These are phyloP conservation scores for Lactarius tabidus DNA, from an alignment of 768 basidiomycete genomes.

Conservation along the genomic window DNA sequence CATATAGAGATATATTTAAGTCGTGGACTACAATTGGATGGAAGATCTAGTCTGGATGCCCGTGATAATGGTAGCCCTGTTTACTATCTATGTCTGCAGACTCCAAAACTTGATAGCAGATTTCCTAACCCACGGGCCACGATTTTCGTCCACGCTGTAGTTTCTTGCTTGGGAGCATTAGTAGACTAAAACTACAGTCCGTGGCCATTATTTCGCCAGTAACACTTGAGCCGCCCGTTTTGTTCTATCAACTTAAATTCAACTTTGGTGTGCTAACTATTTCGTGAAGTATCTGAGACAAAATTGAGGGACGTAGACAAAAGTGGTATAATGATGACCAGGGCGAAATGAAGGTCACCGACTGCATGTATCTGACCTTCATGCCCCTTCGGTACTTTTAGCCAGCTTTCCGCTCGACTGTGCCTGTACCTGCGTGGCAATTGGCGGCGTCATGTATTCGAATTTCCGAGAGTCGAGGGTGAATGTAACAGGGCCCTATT, in stretches of 20 bases:
- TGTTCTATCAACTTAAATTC: not conserved
- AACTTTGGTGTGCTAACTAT: not conserved
- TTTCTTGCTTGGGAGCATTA: not conserved
- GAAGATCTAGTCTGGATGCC: not conserved
- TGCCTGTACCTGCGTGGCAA: not conserved
- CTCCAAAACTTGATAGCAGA: not conserved
- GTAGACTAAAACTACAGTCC: not conserved
- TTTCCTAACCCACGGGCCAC: not conserved
- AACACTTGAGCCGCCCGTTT: not conserved
- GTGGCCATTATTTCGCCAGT: not conserved
- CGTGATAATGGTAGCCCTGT: not conserved
- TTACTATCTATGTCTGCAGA: not conserved
- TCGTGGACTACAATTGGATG: not conserved
- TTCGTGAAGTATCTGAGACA: not conserved
- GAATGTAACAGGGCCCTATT: slow-evolving; percentile 79
- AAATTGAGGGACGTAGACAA: not conserved
- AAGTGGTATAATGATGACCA: not conserved
- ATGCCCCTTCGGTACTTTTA: not conserved
- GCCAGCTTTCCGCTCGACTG: not conserved
- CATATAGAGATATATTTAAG: not conserved
- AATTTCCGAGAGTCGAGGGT: slow-evolving; percentile 80
- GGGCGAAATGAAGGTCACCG: not conserved
- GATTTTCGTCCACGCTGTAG: not conserved
- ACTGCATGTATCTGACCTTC: not conserved
- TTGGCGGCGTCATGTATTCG: slow-evolving; percentile 46